Conservation (phyloP, 192 early-diverging fungal genomes). For the Rhizoclosmatium sp. region DNA sequence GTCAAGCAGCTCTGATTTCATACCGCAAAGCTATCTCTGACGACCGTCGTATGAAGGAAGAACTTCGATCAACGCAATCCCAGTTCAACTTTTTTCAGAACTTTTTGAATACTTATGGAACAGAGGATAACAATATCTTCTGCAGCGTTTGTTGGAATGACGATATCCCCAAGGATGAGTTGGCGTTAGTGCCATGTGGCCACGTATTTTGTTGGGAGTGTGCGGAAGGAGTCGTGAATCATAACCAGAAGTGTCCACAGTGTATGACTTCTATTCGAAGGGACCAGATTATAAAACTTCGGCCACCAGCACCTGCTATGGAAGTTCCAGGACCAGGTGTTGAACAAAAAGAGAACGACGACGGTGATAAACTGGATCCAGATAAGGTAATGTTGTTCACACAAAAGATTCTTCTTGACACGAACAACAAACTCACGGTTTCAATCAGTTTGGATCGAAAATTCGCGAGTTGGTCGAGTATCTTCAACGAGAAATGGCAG, state of each 20-base stretch:
- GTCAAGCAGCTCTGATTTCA: neutral
- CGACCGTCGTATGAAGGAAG: neutral
- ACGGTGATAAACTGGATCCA: neutral
- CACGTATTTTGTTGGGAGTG: constrained; percentile 38
- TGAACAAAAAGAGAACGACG: neutral
- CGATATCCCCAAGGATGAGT: neutral
- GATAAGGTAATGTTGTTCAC: neutral
- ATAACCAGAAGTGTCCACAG: neutral
- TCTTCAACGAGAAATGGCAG: neutral
- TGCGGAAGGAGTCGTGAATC: constrained; percentile 21
- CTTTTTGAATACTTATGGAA: constrained; percentile 25
- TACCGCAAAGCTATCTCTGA: neutral
- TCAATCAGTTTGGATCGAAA: constrained; percentile 31
- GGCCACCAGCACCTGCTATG: neutral
- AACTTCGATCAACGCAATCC: constrained; percentile 5
- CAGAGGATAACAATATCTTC: neutral
- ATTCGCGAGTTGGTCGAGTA: constrained; percentile 32
- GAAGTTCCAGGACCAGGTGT: neutral
- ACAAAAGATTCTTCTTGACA: too few species aligned
- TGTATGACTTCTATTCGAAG: neutral
- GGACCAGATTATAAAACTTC: neutral
- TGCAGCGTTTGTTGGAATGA: constrained; percentile 28
- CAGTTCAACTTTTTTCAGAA: constrained; percentile 35
- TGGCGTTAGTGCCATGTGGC: constrained; percentile 29
- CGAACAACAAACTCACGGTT: too few species aligned